Evolutionary conservation across 805 yeast species (phyloP).

Genomic region (Lipomyces starkeyi): DNA sequence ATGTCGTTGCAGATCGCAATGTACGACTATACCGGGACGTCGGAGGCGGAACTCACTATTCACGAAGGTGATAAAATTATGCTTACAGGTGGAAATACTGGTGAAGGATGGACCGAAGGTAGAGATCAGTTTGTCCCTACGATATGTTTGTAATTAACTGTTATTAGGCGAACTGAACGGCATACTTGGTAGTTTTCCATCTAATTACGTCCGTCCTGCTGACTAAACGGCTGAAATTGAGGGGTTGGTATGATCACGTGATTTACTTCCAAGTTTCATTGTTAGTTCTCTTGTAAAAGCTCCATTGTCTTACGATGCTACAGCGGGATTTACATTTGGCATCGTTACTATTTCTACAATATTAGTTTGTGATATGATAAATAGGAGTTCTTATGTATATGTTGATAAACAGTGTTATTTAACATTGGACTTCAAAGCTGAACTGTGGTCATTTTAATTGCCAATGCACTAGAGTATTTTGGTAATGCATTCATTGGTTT

Average conservation of each 20-base stretch:
- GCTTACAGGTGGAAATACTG: slow-evolving; percentile 68
- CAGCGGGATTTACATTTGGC: not conserved
- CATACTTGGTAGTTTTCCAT: slow-evolving; percentile 41
- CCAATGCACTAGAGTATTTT: too few relatives aligned
- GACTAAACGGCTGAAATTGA: slow-evolving; percentile 8
- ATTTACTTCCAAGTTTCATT: not conserved
- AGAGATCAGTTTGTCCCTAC: not conserved
- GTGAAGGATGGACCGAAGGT: slow-evolving; percentile 95
- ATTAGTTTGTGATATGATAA: not conserved
- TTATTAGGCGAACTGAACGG: slow-evolving; percentile 38
- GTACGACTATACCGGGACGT: slow-evolving; percentile 78
- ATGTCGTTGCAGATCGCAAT: slow-evolving; percentile 57
- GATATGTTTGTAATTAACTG: not conserved
- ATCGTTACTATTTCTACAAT: not conserved
- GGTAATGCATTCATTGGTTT: too few relatives aligned
- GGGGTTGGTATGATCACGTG: too few relatives aligned
- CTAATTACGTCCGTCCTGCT: slow-evolving; percentile 37
- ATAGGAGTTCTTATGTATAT: not conserved
- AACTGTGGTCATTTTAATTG: too few relatives aligned
- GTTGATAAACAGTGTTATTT: too few relatives aligned
- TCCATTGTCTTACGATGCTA: not conserved
- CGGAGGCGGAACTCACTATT: slow-evolving; percentile 78
- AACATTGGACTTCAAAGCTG: too few relatives aligned
- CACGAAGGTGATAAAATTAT: slow-evolving; percentile 73
- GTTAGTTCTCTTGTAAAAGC: not conserved